These are phyloP conservation scores for Vinca major DNA, from an alignment of 305 asterid species.

Conservation along the genomic window DNA sequence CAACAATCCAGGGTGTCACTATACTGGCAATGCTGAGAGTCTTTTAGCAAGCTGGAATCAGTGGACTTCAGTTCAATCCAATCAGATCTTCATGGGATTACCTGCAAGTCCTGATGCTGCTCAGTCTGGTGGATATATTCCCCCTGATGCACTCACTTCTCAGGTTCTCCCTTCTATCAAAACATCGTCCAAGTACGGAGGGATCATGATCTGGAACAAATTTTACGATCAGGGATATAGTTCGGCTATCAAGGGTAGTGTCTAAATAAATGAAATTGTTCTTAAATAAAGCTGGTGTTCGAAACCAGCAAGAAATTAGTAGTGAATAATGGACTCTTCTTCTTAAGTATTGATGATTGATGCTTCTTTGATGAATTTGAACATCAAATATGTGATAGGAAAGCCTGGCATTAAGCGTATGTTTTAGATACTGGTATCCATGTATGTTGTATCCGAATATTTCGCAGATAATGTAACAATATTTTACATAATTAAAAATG, in stretches of 20 bases:
- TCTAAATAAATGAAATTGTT: background rate
- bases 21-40: constrained; percentile 26
- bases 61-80: constrained; percentile 41
- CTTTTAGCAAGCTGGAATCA: constrained; percentile 38
- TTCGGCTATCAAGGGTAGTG: constrained; percentile 11
- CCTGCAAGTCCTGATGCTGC: constrained; percentile 65
- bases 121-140: constrained; percentile 62
- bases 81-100: constrained; percentile 52
- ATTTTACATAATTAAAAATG: no score
- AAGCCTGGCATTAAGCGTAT: background rate
- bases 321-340: no score
- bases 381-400: background rate
- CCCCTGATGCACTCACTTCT: constrained; percentile 35
- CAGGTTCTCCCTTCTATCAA: constrained; percentile 48
- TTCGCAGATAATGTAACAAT: no score
- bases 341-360: no score
- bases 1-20: constrained; percentile 39
- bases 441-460: no score
- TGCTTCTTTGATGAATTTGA: background rate
- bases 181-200: constrained; percentile 47
- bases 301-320: background rate
- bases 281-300: background rate
- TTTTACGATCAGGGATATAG: constrained; percentile 53
- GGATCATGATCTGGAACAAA: constrained; percentile 77
- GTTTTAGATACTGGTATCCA: no score